phyloP scores from a whole-genome alignment of 2,329 filamentous ascomycete species.

The Daldinia sp. region DNA sequence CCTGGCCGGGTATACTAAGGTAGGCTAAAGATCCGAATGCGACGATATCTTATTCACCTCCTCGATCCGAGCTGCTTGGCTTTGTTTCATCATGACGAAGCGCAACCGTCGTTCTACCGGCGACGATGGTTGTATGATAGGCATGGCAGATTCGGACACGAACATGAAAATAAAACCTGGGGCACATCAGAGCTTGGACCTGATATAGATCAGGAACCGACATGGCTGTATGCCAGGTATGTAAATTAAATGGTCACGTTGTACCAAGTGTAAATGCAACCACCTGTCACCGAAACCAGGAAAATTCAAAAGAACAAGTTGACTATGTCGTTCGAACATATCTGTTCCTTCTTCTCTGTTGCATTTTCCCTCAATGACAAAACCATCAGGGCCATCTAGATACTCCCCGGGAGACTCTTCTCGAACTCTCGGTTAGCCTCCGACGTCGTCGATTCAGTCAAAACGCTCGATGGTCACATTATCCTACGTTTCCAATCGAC shows the following conservation, averaged over 20 bases:
- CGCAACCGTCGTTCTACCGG: slow-evolving; percentile 23
- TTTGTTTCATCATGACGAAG: slow-evolving; percentile 35
- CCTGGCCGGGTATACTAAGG: slow-evolving; percentile 30
- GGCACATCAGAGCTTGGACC: not conserved
- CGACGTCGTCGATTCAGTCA: slow-evolving; percentile 2
- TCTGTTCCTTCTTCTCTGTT: slow-evolving; percentile 1
- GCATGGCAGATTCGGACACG: slow-evolving; percentile 22
- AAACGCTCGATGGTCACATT: slow-evolving; percentile 23
- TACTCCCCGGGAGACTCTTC: not conserved
- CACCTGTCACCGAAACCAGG: slow-evolving; percentile 26
- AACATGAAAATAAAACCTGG: slow-evolving; percentile 5
- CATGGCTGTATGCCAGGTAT: slow-evolving; percentile 31
- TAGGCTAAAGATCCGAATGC: slow-evolving; percentile 42
- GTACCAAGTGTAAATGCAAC: slow-evolving; percentile 28
- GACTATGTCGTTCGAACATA: slow-evolving; percentile 11
- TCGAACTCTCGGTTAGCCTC: slow-evolving; percentile 8
- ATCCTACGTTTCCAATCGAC: slow-evolving; percentile 7
- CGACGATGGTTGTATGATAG: slow-evolving; percentile 19
- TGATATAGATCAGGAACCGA: slow-evolving; percentile 14
- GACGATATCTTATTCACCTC: slow-evolving; percentile 34
- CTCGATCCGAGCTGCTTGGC: slow-evolving; percentile 37
- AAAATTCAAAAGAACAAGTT: slow-evolving; percentile 20
- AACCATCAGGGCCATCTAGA: not conserved
- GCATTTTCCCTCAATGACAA: slow-evolving; percentile 1
- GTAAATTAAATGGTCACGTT: slow-evolving; percentile 38